phyloP scores from a whole-genome alignment of 495 filamentous ascomycete genomes.

The Aspergillus sclerotiicarbonarius region DNA sequence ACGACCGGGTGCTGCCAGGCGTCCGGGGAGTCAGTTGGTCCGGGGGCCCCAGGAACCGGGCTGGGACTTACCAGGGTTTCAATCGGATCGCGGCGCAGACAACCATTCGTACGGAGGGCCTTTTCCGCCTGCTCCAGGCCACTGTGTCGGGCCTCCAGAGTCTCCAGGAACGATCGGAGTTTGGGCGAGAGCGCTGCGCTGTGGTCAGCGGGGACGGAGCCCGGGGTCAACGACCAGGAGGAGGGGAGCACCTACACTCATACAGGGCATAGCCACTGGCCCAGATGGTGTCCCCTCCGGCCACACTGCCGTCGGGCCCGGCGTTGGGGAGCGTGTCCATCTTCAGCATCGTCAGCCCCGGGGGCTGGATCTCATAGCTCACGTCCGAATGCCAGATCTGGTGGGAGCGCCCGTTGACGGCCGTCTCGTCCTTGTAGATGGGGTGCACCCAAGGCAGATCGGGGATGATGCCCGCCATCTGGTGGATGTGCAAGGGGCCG shows the following conservation, averaged over 20 bases:
- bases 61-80: conserved; percentile 14
- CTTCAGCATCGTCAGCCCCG: conserved; percentile 29
- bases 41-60: not conserved
- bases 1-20: conserved; percentile 38
- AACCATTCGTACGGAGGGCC: conserved; percentile 8
- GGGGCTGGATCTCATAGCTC: conserved; percentile 31
- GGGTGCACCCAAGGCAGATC: conserved; percentile 13
- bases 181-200: conserved; percentile 22
- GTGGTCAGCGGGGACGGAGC: not conserved
- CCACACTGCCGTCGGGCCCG: not conserved
- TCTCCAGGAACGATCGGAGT: conserved; percentile 17
- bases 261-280: conserved; percentile 18
- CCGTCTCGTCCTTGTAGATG: conserved; percentile 13
- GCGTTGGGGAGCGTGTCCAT: conserved; percentile 25
- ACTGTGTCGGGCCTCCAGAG: conserved; percentile 11
- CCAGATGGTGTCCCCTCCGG: conserved; percentile 31
- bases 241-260: conserved; percentile 13
- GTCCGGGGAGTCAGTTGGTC: not conserved
- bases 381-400: conserved; percentile 27
- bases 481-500: conserved; percentile 17
- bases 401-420: conserved; percentile 12
- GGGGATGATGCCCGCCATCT: conserved; percentile 13
- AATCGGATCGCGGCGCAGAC: conserved; percentile 10
- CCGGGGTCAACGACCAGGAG: no score
- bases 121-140: conserved; percentile 14